Conservation (phyloP, 2,329 filamentous ascomycete genomes). For the Drechslerella coelobrocha region DNA sequence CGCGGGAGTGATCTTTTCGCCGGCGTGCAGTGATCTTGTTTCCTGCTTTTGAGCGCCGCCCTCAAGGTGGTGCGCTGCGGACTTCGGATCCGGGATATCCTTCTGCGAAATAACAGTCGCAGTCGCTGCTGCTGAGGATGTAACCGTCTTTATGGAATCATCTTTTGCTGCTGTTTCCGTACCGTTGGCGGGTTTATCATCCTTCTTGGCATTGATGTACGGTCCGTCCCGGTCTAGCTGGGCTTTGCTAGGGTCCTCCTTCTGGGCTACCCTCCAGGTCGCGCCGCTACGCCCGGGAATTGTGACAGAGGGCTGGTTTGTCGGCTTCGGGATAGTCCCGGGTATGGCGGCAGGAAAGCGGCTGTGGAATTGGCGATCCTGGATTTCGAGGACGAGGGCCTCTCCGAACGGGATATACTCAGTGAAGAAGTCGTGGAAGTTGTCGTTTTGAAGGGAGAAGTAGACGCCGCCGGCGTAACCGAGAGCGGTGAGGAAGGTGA, state of each 20-base stretch:
- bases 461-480: slow-evolving; percentile 88
- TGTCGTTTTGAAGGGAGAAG: slow-evolving; percentile 92
- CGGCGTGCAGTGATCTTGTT: slow-evolving; percentile 14
- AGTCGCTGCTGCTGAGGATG: slow-evolving; percentile 17
- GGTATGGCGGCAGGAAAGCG: slow-evolving; percentile 70
- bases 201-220: slow-evolving; percentile 54
- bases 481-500: slow-evolving; percentile 76
- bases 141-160: slow-evolving; percentile 12
- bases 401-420: slow-evolving; percentile 95
- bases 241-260: slow-evolving; percentile 51
- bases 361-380: slow-evolving; percentile 90
- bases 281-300: slow-evolving; percentile 53
- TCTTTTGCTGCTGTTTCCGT: background rate
- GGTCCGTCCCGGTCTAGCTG: slow-evolving; percentile 52
- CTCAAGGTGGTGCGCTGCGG: slow-evolving; percentile 15
- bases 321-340: slow-evolving; percentile 60
- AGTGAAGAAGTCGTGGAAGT: slow-evolving; percentile 99
- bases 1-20: slow-evolving; percentile 21
- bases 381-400: slow-evolving; percentile 90
- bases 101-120: slow-evolving; percentile 19
- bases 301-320: slow-evolving; percentile 53
- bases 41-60: background rate
- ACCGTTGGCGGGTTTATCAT: slow-evolving; percentile 11
- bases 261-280: slow-evolving; percentile 53
- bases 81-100: slow-evolving; percentile 17